These are phyloP conservation scores for Entrophospora sp. DNA, from an alignment of 192 early-diverging fungal genomes.

Conservation along the genomic window DNA sequence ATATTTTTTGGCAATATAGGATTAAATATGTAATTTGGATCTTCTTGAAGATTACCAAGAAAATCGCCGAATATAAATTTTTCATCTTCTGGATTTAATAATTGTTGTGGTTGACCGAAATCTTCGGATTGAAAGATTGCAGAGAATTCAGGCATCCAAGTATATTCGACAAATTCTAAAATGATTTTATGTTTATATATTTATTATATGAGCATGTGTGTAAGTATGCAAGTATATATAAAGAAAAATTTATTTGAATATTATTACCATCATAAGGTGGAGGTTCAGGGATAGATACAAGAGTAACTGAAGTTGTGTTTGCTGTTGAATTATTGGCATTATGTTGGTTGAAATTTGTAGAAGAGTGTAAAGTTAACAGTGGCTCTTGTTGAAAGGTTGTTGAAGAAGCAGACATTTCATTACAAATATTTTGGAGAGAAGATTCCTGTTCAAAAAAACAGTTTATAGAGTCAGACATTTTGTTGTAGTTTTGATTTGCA, in stretches of 20 bases:
- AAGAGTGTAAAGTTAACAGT: too few relatives aligned
- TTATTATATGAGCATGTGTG: neutral
- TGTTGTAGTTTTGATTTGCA: too few relatives aligned
- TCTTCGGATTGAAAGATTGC: neutral
- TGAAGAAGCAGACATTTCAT: too few relatives aligned
- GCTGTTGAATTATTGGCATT: too few relatives aligned
- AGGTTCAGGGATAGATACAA: neutral
- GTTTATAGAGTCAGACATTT: too few relatives aligned
- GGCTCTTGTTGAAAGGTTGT: too few relatives aligned
- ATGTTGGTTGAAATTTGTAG: too few relatives aligned
- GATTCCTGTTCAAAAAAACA: too few relatives aligned
- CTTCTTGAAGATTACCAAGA: constrained; percentile 4
- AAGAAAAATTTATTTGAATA: neutral
- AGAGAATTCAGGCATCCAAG: neutral
- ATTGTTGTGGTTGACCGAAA: neutral
- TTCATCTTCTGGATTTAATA: neutral
- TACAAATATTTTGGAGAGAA: too few relatives aligned
- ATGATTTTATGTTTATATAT: neutral
- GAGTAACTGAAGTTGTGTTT: too few relatives aligned
- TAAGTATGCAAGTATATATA: neutral
- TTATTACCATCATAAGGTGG: neutral
- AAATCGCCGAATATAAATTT: neutral
- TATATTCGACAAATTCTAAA: constrained; percentile 1
- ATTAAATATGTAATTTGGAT: constrained; percentile 14
- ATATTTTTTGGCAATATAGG: neutral